Evolutionary conservation across 176 grass and related monocot genomes (phyloP).

Genomic region (Aegilops speltoides): DNA sequence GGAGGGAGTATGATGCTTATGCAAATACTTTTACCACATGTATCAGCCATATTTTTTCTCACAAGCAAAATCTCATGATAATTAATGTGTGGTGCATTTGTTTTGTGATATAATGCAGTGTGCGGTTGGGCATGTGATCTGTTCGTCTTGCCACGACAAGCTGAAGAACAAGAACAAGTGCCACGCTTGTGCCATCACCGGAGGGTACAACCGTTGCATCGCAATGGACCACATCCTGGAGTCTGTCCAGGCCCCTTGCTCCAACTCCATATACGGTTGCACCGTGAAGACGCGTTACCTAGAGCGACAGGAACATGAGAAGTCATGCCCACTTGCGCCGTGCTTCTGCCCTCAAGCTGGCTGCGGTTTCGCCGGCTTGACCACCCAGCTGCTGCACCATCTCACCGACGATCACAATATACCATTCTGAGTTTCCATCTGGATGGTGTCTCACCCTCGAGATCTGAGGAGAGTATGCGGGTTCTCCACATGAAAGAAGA

Average conservation of each 20-base stretch:
- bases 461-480: background rate
- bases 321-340: background rate
- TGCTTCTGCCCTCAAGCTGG: background rate
- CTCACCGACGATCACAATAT: background rate
- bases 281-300: background rate
- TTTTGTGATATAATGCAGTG: background rate
- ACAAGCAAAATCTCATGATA: background rate
- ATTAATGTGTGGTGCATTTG: too few relatives aligned
- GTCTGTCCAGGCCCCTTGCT: background rate
- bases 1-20: too few relatives aligned
- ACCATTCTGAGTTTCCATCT: background rate
- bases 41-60: background rate
- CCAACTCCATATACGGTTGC: background rate
- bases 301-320: background rate
- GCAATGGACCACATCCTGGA: background rate
- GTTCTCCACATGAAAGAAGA: background rate
- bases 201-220: background rate
- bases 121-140: background rate
- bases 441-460: background rate
- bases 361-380: background rate
- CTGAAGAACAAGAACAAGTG: background rate
- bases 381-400: background rate
- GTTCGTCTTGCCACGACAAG: background rate
- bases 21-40: background rate
- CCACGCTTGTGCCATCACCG: background rate